Conservation (phyloP, 139 green algal genomes). For the Diplosphaera chodatii region DNA sequence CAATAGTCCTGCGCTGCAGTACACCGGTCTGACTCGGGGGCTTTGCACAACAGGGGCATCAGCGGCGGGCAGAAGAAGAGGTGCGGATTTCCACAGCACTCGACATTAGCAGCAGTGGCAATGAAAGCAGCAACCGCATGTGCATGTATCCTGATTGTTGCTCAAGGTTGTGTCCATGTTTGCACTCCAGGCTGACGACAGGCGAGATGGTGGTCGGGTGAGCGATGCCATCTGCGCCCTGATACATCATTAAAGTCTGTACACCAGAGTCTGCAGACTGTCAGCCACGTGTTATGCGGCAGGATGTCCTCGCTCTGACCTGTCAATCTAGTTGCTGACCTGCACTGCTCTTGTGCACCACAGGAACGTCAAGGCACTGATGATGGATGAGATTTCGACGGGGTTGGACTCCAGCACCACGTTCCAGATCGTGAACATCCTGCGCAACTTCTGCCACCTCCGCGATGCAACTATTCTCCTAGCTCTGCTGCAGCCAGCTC, state of each 20-base stretch:
- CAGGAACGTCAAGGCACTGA: conserved; percentile 24
- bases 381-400: conserved; percentile 41
- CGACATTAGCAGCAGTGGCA: too few species aligned
- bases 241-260: too few species aligned
- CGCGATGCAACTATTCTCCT: conserved; percentile 29
- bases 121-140: too few species aligned
- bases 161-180: too few species aligned
- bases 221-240: too few species aligned
- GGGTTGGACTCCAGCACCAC: conserved; percentile 43
- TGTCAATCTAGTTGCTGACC: background rate
- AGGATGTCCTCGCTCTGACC: too few species aligned
- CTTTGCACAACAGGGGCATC: conserved; percentile 38
- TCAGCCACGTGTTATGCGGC: too few species aligned
- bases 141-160: too few species aligned
- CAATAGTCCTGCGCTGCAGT: too few species aligned
- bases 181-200: conserved; percentile 61
- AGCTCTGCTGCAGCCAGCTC: conserved; percentile 40
- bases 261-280: too few species aligned
- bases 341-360: background rate
- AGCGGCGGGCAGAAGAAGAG: conserved; percentile 70
- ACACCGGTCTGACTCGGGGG: too few species aligned
- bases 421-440: conserved; percentile 23
- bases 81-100: too few species aligned
- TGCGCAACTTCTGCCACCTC: conserved; percentile 22
- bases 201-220: conserved; percentile 25